phyloP scores from a whole-genome alignment of 202 grass and related monocot species.

The Schoenoplectus triqueter region DNA sequence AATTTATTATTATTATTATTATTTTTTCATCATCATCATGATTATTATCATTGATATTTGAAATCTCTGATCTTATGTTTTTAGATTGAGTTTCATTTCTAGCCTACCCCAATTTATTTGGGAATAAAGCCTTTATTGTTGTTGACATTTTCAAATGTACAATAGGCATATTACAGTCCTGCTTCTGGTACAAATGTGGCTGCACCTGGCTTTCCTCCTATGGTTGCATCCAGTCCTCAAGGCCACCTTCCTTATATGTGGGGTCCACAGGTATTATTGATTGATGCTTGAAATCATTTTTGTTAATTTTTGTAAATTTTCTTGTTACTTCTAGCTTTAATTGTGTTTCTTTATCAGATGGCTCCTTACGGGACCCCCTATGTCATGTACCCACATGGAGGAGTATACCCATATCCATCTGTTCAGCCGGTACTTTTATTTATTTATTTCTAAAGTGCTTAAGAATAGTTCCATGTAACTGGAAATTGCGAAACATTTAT shows the following conservation, averaged over 20 bases:
- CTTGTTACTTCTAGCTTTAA: conserved; percentile 23
- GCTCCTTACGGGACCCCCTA: conserved; percentile 50
- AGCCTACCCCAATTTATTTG: too few relatives aligned
- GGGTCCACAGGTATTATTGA: conserved; percentile 39
- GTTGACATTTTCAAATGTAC: conserved; percentile 26
- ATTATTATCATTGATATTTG: too few relatives aligned
- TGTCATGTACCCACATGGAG: conserved; percentile 45
- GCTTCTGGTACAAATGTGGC: conserved; percentile 33
- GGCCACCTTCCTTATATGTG: conserved; percentile 35
- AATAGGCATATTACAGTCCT: conserved; percentile 39
- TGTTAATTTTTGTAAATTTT: neutral
- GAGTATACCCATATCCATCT: conserved; percentile 46
- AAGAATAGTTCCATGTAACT: neutral
- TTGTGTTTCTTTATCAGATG: conserved; percentile 35
- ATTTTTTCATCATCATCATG: too few relatives aligned
- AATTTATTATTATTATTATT: too few relatives aligned
- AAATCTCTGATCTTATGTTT: too few relatives aligned
- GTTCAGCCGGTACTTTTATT: conserved; percentile 41
- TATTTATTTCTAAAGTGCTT: conserved; percentile 2
- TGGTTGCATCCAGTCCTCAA: conserved; percentile 29
- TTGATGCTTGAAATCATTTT: neutral
- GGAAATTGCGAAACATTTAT: neutral
- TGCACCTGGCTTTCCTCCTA: conserved; percentile 13
- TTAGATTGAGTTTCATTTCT: too few relatives aligned
- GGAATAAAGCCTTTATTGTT: neutral